These are phyloP conservation scores for Carex littledalei DNA, from an alignment of 176 grass and related monocot species.

Conservation along the genomic window DNA sequence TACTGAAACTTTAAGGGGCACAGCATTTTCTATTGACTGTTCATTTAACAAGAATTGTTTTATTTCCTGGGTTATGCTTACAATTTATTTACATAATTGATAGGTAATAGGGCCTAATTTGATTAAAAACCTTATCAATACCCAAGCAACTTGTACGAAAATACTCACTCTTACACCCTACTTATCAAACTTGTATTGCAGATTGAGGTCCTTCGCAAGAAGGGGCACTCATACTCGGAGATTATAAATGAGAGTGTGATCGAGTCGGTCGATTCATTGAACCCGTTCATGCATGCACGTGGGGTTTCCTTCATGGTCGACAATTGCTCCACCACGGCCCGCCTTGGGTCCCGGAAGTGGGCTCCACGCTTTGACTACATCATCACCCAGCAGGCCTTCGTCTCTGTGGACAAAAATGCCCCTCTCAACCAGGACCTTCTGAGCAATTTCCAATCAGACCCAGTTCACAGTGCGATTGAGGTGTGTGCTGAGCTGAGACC, in stretches of 20 bases:
- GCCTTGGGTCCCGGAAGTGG: constrained; percentile 87
- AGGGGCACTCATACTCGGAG: constrained; percentile 72
- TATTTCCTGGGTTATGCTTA: not conserved
- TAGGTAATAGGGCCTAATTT: not conserved
- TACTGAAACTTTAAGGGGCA: not conserved
- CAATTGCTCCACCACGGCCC: constrained; percentile 87
- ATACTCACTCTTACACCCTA: not conserved
- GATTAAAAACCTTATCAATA: not conserved
- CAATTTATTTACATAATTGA: not conserved
- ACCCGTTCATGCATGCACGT: constrained; percentile 93
- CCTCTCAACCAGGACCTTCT: constrained; percentile 81
- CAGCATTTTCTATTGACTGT: not conserved
- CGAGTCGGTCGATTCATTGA: constrained; percentile 79
- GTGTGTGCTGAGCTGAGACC: constrained; percentile 75
- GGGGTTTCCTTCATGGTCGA: constrained; percentile 98
- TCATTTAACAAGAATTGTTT: not conserved
- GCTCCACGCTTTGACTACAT: constrained; percentile 82
- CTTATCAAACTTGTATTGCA: constrained; percentile 10
- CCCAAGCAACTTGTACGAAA: not conserved
- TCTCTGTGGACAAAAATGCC: constrained; percentile 40
- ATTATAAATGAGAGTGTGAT: constrained; percentile 93
- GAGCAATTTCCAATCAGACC: constrained; percentile 78
- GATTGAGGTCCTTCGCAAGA: constrained; percentile 81
- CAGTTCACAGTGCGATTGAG: constrained; percentile 67
- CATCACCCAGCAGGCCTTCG: constrained; percentile 74